These are phyloP conservation scores for Rasamsonia emersonii DNA, from an alignment of 2,329 filamentous ascomycete genomes.

Conservation along the genomic window DNA sequence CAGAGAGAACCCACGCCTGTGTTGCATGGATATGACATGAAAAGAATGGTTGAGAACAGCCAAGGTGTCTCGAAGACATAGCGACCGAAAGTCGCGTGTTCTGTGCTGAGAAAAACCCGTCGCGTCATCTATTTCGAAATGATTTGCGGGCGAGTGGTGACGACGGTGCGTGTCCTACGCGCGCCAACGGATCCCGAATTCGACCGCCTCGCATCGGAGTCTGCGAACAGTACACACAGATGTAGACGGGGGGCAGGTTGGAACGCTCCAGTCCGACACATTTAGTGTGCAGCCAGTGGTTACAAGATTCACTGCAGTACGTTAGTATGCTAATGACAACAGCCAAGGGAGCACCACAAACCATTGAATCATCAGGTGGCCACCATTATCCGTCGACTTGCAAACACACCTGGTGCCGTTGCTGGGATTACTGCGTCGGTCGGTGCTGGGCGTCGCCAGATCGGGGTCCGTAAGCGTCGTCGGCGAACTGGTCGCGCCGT, in stretches of 20 bases:
- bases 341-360: conserved; percentile 22
- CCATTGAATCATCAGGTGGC: conserved; percentile 53
- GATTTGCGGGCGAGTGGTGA: conserved; percentile 37
- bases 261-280: conserved; percentile 48
- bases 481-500: conserved; percentile 39
- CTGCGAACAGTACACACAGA: conserved; percentile 44
- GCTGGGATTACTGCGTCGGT: conserved; percentile 44
- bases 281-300: conserved; percentile 53
- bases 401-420: conserved; percentile 52
- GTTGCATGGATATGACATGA: too few species aligned
- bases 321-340: conserved; percentile 7
- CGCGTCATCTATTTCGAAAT: conserved; percentile 25
- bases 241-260: conserved; percentile 40
- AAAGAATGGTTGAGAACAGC: too few species aligned
- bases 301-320: conserved; percentile 46
- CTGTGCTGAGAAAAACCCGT: too few species aligned
- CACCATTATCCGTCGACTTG: conserved; percentile 44
- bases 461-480: conserved; percentile 43
- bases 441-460: conserved; percentile 45
- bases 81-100: too few species aligned
- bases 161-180: conserved; percentile 23
- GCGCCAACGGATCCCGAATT: conserved; percentile 23
- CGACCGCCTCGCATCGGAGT: conserved; percentile 33
- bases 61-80: too few species aligned
- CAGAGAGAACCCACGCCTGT: too few species aligned